Evolutionary conservation across 352 stramenopile species (phyloP), one percentile per base, ranked within the genome.

Genomic region (Albugo laibachii): DNA sequence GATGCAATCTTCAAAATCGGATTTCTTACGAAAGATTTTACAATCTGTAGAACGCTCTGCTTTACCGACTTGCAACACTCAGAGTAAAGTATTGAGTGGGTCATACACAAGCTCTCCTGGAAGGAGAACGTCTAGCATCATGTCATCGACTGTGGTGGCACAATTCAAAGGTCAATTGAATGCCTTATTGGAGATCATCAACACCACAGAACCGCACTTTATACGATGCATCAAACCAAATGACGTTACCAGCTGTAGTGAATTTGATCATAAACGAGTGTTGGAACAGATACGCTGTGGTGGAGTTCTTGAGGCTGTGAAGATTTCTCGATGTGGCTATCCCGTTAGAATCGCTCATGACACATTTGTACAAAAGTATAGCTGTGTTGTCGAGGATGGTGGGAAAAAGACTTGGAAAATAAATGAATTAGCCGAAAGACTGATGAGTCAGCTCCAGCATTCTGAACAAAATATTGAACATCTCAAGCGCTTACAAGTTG

Each of bases 141-240:
- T 86, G 73, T 86, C 75, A 11, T 81, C 78, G 5, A 87, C 75
- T 2, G 77, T 88, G 13, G 72, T 84, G 2, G 57, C 72, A n/a
- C 80, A 98, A 58, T 98, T 98, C 66, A 91, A 92, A 45, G 83
- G 58, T 18, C 93, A 98, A 49, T 63, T 98, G 1, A 79, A 58
- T 20, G 70, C 80, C 12, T 73, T 99, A 42, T 67, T 99, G 11
- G 77, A 89, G 1, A 88, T 95, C 15, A 64, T 99, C 13, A 93
- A 97, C 55, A 77, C 71, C 11, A 97, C 92, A 0, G 74, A 96
- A 41, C 92, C 94, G 11, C 81, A 94, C 52, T 94, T 92, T 55
- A 80, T 94, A 56, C 80, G 81, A 8, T 94, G 81, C 49, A 85
- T 94, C 34, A 94, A 94, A 52, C 80, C 80, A 0, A 94, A 94